These are phyloP conservation scores for Ceratocystis albifundus DNA, from an alignment of 2,329 filamentous ascomycete species.

Conservation along the genomic window DNA sequence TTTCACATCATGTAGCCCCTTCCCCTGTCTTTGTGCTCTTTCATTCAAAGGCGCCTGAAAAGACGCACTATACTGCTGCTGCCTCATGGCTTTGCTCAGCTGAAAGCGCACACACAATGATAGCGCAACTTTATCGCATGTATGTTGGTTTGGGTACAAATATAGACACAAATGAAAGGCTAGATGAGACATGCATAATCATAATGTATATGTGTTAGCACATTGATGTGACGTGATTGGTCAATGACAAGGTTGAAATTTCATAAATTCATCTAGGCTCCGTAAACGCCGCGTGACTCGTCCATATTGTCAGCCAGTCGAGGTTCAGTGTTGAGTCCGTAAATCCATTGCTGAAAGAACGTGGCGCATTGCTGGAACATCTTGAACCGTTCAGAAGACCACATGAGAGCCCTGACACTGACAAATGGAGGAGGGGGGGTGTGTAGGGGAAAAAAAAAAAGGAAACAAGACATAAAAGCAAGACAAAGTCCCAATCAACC, in stretches of 20 bases:
- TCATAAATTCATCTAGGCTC: conserved; percentile 9
- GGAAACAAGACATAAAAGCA: background rate
- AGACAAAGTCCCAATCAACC: background rate
- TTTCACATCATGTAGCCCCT: background rate
- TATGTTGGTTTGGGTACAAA: background rate
- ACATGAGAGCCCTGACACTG: background rate
- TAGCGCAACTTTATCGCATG: background rate
- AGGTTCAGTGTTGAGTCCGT: too few species aligned
- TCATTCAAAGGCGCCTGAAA: background rate
- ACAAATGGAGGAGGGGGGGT: background rate
- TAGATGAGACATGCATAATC: conserved; percentile 1
- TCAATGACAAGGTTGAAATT: background rate
- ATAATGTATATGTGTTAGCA: background rate
- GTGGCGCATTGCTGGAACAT: background rate
- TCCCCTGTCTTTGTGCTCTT: background rate
- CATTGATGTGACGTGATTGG: conserved; percentile 2
- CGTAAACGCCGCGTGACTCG: conserved; percentile 3
- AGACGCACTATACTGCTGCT: background rate
- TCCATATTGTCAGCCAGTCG: background rate
- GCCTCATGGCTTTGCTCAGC: background rate
- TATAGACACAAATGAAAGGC: background rate
- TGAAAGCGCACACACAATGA: conserved; percentile 2
- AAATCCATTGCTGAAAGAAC: background rate
- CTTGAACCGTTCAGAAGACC: background rate
- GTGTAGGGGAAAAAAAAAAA: background rate